phyloP scores from a whole-genome alignment of 805 yeast genomes.

The Yarrowia sp. region DNA sequence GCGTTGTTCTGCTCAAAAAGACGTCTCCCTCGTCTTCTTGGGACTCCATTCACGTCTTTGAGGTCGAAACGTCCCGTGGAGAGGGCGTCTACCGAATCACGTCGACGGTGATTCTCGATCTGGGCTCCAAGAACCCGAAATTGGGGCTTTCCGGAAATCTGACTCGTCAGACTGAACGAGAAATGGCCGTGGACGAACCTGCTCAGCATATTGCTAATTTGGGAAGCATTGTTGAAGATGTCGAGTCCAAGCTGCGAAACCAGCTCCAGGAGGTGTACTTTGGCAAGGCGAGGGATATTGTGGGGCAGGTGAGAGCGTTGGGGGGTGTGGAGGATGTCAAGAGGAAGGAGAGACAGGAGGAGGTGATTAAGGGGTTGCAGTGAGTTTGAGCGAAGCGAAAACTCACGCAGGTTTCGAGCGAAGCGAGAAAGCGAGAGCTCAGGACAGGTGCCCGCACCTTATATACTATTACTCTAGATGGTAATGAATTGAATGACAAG shows the following conservation, averaged over 20 bases:
- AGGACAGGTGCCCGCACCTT: background rate
- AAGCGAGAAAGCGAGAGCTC: no score
- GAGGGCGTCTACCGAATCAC: slow-evolving; percentile 66
- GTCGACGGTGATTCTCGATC: slow-evolving; percentile 79
- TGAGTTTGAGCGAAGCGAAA: background rate
- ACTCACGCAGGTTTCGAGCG: no score
- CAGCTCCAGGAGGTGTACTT: slow-evolving; percentile 90
- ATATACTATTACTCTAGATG: background rate
- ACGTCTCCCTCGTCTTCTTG: slow-evolving; percentile 53
- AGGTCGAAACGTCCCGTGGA: slow-evolving; percentile 50
- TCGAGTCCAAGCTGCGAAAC: slow-evolving; percentile 83
- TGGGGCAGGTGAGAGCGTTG: slow-evolving; percentile 58
- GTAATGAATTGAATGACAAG: no score
- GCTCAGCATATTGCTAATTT: slow-evolving; percentile 75
- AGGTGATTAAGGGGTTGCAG: slow-evolving; percentile 23
- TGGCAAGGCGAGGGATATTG: slow-evolving; percentile 87
- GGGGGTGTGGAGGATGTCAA: slow-evolving; percentile 12
- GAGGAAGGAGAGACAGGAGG: slow-evolving; percentile 22
- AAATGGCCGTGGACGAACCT: slow-evolving; percentile 41
- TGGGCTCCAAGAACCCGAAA: slow-evolving; percentile 46
- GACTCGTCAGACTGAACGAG: slow-evolving; percentile 72
- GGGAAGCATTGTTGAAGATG: slow-evolving; percentile 82
- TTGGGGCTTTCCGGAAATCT: slow-evolving; percentile 72
- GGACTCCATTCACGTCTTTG: slow-evolving; percentile 95
- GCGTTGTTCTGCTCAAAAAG: slow-evolving; percentile 84